Conservation (phyloP, 192 early-diverging fungal genomes). For the Endogone sp. region DNA sequence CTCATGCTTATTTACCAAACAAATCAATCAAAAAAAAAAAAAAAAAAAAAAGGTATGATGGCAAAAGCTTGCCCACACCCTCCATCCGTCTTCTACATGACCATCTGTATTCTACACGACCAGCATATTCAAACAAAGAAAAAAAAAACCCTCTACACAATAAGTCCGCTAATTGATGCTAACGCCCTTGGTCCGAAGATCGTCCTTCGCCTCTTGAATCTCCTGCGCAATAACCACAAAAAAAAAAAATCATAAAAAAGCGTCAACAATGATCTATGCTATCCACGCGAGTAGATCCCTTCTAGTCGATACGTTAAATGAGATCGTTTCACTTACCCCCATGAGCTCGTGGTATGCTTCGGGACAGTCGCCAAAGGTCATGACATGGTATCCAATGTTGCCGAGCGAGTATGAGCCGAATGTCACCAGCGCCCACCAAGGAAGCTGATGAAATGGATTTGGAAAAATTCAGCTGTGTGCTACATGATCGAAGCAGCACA, state of each 20-base stretch:
- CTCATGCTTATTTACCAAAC: background rate
- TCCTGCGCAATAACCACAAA: conserved; percentile 48
- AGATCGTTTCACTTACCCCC: conserved; percentile 42
- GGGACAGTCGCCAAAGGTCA: conserved; percentile 90
- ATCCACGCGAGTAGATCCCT: background rate
- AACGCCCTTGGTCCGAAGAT: conserved; percentile 71
- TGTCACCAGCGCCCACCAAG: conserved; percentile 72
- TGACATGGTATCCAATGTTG: conserved; percentile 80
- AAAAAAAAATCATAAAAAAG: conserved; percentile 5
- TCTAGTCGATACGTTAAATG: background rate
- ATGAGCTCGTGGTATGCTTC: conserved; percentile 83
- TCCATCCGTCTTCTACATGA: background rate
- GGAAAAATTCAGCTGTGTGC: too few species aligned
- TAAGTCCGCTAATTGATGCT: background rate
- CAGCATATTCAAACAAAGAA: background rate
- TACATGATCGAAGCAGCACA: too few species aligned
- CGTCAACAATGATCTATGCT: background rate
- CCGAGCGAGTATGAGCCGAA: conserved; percentile 90
- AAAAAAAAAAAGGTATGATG: background rate
- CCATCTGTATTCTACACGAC: too few species aligned
- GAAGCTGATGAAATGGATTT: conserved; percentile 48
- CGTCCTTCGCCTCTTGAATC: conserved; percentile 76
- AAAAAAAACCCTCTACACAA: background rate
- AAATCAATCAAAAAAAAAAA: background rate
- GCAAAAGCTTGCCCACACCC: too few species aligned